Base-by-base conservation (phyloP, 192 early-diverging fungal species). In the Coemansia sp. region DNA sequence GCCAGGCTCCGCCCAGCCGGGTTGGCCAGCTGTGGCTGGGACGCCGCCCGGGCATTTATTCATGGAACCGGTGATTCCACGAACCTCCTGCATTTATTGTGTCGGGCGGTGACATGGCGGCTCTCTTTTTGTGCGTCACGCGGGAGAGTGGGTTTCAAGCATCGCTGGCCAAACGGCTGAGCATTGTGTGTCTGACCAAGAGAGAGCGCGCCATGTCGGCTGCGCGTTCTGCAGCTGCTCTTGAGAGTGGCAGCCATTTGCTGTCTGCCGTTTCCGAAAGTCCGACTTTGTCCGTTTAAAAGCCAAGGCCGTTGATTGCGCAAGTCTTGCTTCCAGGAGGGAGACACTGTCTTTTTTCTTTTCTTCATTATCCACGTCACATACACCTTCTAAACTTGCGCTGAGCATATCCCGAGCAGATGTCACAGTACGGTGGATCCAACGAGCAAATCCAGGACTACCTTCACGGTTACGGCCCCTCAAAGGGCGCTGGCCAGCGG, bases 281-380 rank as follows among this genome's bases (percentile, higher is more conserved):
- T n/a, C n/a, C n/a, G n/a, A n/a, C n/a, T n/a, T n/a, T n/a, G n/a
- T n/a, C n/a, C n/a, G n/a, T n/a, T n/a, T n/a, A n/a, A n/a, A n/a
- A n/a, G n/a, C n/a, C n/a, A n/a, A n/a, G n/a, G n/a, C n/a, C n/a
- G n/a, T n/a, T n/a, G n/a, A n/a, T n/a, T n/a, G n/a, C n/a, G n/a
- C n/a, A n/a, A n/a, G n/a, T n/a, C n/a, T n/a, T n/a, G n/a, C n/a
- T n/a, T n/a, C n/a, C n/a, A n/a, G n/a, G n/a, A n/a, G n/a, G n/a
- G n/a, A n/a, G n/a, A n/a, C n/a, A n/a, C n/a, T n/a, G n/a, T 32
- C 21, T 34, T 47, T 32, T 34, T 35, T 58, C 36, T 60, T 58
- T 41, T 20, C 35, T 29, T 8, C 34, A 40, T 31, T 25, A n/a
- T n/a, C n/a, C n/a, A n/a, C n/a, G n/a, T n/a, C n/a, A n/a, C n/a